Evolutionary conservation across 129 eudicot species (phyloP).

Genomic region (Centaurea solstitialis): DNA sequence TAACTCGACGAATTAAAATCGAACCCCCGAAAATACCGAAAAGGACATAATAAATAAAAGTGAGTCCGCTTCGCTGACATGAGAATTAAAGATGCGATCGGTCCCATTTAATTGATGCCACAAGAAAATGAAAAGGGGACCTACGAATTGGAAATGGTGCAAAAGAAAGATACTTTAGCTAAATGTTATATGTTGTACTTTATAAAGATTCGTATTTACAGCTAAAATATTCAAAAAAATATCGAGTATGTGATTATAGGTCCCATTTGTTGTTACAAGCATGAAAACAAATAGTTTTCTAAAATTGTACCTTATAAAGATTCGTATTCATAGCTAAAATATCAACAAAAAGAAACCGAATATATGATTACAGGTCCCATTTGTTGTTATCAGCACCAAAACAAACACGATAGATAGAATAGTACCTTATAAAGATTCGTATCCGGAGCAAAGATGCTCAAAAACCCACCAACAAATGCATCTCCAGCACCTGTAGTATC

Average conservation of each 20-base stretch:
- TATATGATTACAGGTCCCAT: no score
- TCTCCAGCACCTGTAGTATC: constrained; percentile 55
- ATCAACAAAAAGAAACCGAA: constrained; percentile 41
- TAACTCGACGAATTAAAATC: background rate
- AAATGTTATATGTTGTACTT: background rate
- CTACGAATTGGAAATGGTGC: background rate
- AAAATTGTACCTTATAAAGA: constrained; percentile 35
- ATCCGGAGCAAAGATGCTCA: constrained; percentile 63
- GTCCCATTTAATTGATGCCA: background rate
- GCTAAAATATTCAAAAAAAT: constrained; percentile 15
- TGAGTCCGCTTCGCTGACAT: background rate
- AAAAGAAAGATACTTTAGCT: background rate
- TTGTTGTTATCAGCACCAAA: background rate
- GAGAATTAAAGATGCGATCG: background rate
- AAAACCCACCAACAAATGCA: constrained; percentile 55
- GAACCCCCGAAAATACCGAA: background rate
- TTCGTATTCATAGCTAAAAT: constrained; percentile 58
- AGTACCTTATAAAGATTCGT: constrained; percentile 60
- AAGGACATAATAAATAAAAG: background rate
- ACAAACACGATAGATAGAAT: no score
- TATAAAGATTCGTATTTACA: background rate
- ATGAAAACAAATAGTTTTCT: no score
- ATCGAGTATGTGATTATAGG: constrained; percentile 13
- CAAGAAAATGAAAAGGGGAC: background rate
- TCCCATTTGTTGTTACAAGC: constrained; percentile 1